phyloP scores from a whole-genome alignment of 2,329 filamentous ascomycete genomes.

The Epichloe elymi region DNA sequence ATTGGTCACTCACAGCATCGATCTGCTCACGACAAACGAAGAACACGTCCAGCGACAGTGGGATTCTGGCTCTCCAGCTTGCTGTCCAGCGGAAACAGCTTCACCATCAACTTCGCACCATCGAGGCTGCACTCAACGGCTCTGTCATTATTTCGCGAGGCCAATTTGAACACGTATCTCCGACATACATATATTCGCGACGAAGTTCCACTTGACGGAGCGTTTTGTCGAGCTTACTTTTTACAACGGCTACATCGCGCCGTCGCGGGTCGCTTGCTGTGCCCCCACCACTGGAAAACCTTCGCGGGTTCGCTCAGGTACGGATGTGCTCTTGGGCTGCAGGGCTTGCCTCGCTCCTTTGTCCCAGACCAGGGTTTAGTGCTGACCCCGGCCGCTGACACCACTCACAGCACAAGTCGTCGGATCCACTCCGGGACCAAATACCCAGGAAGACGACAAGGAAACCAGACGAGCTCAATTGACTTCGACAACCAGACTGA shows the following conservation, averaged over 20 bases:
- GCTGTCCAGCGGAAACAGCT: neutral
- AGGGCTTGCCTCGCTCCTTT: constrained; percentile 1
- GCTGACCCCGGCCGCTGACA: constrained; percentile 5
- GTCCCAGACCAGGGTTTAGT: constrained; percentile 4
- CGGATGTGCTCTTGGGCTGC: constrained; percentile 2
- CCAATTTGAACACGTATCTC: neutral
- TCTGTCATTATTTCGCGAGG: neutral
- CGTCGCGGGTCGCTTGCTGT: constrained; percentile 1
- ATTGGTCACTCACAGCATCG: neutral
- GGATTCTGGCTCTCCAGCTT: neutral
- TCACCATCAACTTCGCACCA: neutral
- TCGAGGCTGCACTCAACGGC: neutral
- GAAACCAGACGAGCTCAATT: constrained; percentile 3
- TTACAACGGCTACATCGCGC: constrained; percentile 1
- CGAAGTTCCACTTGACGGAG: neutral
- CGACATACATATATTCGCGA: neutral
- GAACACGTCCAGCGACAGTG: neutral
- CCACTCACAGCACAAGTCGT: neutral
- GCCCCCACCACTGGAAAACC: constrained; percentile 2
- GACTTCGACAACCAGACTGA: neutral
- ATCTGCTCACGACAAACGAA: neutral
- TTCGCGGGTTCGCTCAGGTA: constrained; percentile 5
- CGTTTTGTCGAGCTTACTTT: neutral
- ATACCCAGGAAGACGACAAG: neutral
- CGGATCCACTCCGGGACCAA: constrained; percentile 1